These are phyloP conservation scores for Penstemon eatonii DNA, from an alignment of 257 asterid species.

Conservation along the genomic window DNA sequence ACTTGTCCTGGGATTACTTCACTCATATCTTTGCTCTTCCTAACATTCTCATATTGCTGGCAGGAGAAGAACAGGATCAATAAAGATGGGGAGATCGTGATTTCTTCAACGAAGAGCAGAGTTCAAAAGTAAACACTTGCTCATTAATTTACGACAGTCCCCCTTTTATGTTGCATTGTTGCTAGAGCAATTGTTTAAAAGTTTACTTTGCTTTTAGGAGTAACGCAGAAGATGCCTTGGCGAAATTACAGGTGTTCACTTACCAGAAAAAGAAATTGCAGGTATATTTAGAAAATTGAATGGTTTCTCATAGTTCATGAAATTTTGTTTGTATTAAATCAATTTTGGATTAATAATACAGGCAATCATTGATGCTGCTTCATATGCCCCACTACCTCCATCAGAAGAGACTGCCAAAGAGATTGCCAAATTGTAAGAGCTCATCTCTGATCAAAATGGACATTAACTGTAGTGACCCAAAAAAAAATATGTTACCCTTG, in stretches of 20 bases:
- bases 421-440: slow-evolving; percentile 70
- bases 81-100: slow-evolving; percentile 87
- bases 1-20: no score
- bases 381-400: slow-evolving; percentile 91
- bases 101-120: slow-evolving; percentile 84
- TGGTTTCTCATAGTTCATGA: background rate
- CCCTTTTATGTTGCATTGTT: slow-evolving; percentile 16
- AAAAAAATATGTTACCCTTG: no score
- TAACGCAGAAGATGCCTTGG: slow-evolving; percentile 84
- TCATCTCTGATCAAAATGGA: slow-evolving; percentile 17
- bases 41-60: slow-evolving; percentile 16
- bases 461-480: background rate
- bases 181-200: slow-evolving; percentile 26
- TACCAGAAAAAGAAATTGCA: slow-evolving; percentile 40
- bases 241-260: slow-evolving; percentile 76
- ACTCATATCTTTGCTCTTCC: background rate
- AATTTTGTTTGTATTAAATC: slow-evolving; percentile 1
- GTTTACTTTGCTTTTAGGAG: slow-evolving; percentile 50
- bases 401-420: slow-evolving; percentile 70
- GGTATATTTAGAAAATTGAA: slow-evolving; percentile 30
- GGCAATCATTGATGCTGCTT: slow-evolving; percentile 93
- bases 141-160: slow-evolving; percentile 13
- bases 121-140: slow-evolving; percentile 65
- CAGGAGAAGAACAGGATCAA: slow-evolving; percentile 93
- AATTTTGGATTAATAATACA: slow-evolving; percentile 38